These are phyloP conservation scores for Stipa capillata DNA, from an alignment of 176 grass and related monocot species.

Conservation along the genomic window DNA sequence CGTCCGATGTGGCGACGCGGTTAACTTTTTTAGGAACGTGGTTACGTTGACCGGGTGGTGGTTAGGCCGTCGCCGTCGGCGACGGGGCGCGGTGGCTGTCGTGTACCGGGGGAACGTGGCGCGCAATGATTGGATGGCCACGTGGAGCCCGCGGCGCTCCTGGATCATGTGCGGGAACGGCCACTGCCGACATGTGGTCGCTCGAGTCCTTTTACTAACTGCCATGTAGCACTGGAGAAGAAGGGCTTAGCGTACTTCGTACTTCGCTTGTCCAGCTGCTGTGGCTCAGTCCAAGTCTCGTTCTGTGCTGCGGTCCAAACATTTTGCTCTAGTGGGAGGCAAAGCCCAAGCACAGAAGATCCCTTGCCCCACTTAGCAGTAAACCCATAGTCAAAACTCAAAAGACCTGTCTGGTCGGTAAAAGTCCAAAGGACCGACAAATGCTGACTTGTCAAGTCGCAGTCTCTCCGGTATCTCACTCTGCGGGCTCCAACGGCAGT, in stretches of 20 bases:
- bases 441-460: too few species aligned
- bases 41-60: background rate
- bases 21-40: too few species aligned
- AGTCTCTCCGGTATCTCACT: too few species aligned
- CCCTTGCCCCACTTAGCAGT: slow-evolving; percentile 1
- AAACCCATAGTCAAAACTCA: slow-evolving; percentile 8
- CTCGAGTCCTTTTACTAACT: background rate
- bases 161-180: background rate
- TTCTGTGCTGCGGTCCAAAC: too few species aligned
- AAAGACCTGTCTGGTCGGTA: too few species aligned
- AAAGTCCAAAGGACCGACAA: slow-evolving; percentile 1
- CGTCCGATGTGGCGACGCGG: too few species aligned
- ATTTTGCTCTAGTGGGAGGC: background rate
- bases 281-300: too few species aligned
- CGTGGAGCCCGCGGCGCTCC: background rate
- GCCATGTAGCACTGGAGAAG: background rate
- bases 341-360: slow-evolving; percentile 8
- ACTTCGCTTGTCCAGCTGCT: too few species aligned
- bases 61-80: slow-evolving; percentile 29
- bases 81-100: slow-evolving; percentile 19
- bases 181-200: slow-evolving; percentile 29
- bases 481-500: too few species aligned
- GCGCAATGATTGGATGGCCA: slow-evolving; percentile 5
- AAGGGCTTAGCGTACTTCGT: too few species aligned
- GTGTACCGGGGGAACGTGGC: slow-evolving; percentile 6